phyloP scores from a whole-genome alignment of 2,329 filamentous ascomycete species.

The Fusarium tjaetaba region DNA sequence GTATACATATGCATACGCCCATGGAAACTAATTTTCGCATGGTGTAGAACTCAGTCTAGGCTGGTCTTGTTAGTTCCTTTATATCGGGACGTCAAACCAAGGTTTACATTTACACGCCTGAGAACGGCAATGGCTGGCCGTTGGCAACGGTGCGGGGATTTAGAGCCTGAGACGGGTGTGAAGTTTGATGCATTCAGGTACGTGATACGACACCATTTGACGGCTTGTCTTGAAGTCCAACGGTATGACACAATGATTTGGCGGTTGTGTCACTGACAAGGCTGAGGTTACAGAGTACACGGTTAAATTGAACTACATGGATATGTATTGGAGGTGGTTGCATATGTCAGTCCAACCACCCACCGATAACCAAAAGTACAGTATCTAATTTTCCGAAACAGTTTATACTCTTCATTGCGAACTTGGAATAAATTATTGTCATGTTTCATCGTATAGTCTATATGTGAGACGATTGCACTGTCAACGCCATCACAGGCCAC shows the following conservation, averaged over 20 bases:
- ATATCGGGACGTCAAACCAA: neutral
- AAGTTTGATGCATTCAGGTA: neutral
- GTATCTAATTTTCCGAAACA: neutral
- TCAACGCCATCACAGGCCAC: neutral
- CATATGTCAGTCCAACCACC: neutral
- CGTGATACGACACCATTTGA: slow-evolving; percentile 12
- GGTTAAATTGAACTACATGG: neutral
- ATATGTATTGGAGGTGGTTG: neutral
- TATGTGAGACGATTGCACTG: neutral
- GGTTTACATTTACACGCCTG: neutral
- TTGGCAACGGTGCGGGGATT: neutral
- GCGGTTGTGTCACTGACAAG: neutral
- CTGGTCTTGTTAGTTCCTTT: neutral
- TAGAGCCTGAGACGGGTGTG: slow-evolving; percentile 25
- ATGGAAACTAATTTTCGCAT: neutral
- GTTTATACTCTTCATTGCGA: neutral
- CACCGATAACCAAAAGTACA: neutral
- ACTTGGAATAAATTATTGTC: neutral
- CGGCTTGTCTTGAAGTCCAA: neutral
- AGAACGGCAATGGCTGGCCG: slow-evolving; percentile 6
- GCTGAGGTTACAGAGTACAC: neutral
- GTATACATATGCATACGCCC: neutral
- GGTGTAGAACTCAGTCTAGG: neutral
- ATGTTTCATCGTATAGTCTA: neutral
- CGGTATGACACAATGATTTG: neutral